These are phyloP conservation scores for Cercospora sojina DNA, from an alignment of 2,329 filamentous ascomycete genomes.

Conservation along the genomic window DNA sequence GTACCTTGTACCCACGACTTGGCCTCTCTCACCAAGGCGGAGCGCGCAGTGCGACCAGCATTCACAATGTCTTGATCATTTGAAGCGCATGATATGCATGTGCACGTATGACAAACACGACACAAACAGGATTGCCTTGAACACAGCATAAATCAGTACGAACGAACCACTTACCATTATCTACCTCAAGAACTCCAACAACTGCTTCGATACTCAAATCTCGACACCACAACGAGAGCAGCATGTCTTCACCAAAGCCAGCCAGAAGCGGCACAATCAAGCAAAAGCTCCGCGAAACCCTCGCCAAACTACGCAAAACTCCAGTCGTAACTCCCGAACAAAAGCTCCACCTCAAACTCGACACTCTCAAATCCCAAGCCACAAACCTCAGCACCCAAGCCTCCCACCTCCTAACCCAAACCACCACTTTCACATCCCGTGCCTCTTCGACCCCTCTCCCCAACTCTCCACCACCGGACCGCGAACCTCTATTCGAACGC, in stretches of 20 bases:
- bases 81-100: background rate
- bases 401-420: slow-evolving; percentile 6
- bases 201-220: background rate
- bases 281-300: background rate
- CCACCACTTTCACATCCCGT: slow-evolving; percentile 6
- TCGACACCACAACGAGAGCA: background rate
- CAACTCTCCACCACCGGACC: slow-evolving; percentile 8
- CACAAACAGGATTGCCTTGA: background rate
- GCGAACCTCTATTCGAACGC: slow-evolving; percentile 19
- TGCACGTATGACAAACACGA: background rate
- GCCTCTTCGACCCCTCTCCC: slow-evolving; percentile 11
- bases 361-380: slow-evolving; percentile 15
- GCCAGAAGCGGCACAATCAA: background rate
- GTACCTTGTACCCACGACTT: too few species aligned
- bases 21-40: background rate
- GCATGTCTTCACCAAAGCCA: background rate
- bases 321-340: slow-evolving; percentile 14
- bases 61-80: background rate
- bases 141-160: background rate
- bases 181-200: background rate
- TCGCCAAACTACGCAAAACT: slow-evolving; percentile 11
- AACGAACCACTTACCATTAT: background rate
- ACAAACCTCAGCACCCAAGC: slow-evolving; percentile 7
- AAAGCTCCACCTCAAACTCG: slow-evolving; percentile 13
- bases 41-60: background rate